phyloP scores from a whole-genome alignment of 768 basidiomycete species.

The Artomyces pyxidatus region DNA sequence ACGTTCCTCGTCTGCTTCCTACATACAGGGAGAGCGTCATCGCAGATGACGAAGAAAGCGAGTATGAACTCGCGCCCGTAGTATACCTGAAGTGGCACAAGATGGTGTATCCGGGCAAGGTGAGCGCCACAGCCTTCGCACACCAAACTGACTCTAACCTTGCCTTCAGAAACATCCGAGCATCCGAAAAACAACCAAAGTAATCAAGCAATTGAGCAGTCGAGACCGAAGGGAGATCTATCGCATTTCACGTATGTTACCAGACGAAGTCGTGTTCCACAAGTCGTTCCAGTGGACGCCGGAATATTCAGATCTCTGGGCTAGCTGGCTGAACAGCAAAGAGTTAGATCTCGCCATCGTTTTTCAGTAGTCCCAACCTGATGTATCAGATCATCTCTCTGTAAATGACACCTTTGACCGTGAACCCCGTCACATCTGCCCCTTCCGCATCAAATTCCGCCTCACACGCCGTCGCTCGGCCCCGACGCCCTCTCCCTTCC shows the following conservation, averaged over 20 bases:
- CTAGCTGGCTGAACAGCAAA: constrained; percentile 29
- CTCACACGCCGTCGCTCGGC: constrained; percentile 65
- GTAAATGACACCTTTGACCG: neutral
- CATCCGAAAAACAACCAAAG: constrained; percentile 23
- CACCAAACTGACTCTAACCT: neutral
- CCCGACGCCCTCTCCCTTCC: constrained; percentile 62
- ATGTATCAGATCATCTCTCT: neutral
- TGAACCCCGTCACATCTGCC: constrained; percentile 45
- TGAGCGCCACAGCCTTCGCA: constrained; percentile 19
- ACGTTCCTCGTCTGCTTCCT: constrained; percentile 32
- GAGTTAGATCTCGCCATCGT: constrained; percentile 27
- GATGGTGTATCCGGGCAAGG: constrained; percentile 35
- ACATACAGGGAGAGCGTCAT: constrained; percentile 23
- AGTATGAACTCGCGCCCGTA: constrained; percentile 25
- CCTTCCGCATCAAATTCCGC: constrained; percentile 81
- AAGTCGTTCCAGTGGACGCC: constrained; percentile 13
- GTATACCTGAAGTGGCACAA: constrained; percentile 40
- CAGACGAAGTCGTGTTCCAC: constrained; percentile 30
- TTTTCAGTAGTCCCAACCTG: constrained; percentile 20
- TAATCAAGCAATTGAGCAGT: constrained; percentile 29
- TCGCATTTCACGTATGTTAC: constrained; percentile 32
- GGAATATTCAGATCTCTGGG: constrained; percentile 31
- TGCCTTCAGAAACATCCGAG: constrained; percentile 32
- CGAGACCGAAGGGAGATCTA: constrained; percentile 33
- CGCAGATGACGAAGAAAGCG: constrained; percentile 15